phyloP scores from a whole-genome alignment of 2,329 filamentous ascomycete genomes.

The Pyrenochaeta sp. region DNA sequence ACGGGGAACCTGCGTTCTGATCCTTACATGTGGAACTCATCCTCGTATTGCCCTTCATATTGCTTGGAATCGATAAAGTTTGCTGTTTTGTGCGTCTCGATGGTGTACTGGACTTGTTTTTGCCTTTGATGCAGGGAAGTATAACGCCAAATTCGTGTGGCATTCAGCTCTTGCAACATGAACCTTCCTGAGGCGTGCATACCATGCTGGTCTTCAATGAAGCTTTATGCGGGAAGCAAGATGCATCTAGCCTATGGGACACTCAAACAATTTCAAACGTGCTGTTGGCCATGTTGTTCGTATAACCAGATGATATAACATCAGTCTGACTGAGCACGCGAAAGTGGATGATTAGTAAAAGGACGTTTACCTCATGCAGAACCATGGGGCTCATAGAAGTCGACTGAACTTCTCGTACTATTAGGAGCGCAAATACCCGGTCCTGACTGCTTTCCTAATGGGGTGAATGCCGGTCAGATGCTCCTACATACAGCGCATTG shows the following conservation, averaged over 20 bases:
- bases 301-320: not conserved
- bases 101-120: conserved; percentile 1
- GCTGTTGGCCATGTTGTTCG: not conserved
- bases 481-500: not conserved
- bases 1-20: not conserved
- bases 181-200: conserved; percentile 18
- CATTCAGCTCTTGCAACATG: not conserved
- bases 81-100: conserved; percentile 11
- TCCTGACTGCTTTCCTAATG: not conserved
- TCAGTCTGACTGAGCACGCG: not conserved
- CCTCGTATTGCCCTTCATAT: conserved; percentile 6
- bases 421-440: not conserved
- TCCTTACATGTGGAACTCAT: not conserved
- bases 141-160: conserved; percentile 2
- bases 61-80: conserved; percentile 3
- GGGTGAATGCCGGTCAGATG: not conserved
- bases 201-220: not conserved
- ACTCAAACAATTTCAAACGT: not conserved
- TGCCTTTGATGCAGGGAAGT: conserved; percentile 19
- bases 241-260: not conserved
- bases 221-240: not conserved
- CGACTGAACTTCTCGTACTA: not conserved
- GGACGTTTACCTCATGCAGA: not conserved
- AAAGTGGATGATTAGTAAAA: not conserved
- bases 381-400: not conserved